These are phyloP conservation scores for Aspergillus carbonarius DNA, from an alignment of 2,329 filamentous ascomycete species.

Conservation along the genomic window DNA sequence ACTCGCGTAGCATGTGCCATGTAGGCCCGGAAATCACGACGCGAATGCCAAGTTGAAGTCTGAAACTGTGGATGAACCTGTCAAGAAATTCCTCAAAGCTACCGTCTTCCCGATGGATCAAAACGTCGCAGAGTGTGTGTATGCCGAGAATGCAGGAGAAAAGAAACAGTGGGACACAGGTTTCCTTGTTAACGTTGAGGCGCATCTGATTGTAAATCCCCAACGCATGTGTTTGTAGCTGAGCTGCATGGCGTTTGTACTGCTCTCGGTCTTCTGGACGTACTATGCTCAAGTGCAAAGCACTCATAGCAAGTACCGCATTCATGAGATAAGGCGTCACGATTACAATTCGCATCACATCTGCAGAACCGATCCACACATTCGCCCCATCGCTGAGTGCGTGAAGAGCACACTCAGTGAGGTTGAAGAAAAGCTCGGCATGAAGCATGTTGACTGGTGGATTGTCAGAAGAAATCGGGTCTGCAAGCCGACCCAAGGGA, in stretches of 20 bases:
- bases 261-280: constrained; percentile 36
- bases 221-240: constrained; percentile 34
- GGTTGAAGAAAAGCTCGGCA: constrained; percentile 30
- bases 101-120: constrained; percentile 37
- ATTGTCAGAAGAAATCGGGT: constrained; percentile 5
- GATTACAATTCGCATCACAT: constrained; percentile 8
- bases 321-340: constrained; percentile 49
- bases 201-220: constrained; percentile 14
- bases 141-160: constrained; percentile 22
- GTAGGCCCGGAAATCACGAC: constrained; percentile 11
- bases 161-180: constrained; percentile 21
- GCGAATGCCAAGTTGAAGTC: constrained; percentile 28
- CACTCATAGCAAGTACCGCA: constrained; percentile 48
- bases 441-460: constrained; percentile 30
- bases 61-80: constrained; percentile 25
- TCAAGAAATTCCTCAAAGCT: constrained; percentile 39
- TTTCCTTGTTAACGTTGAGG: constrained; percentile 15
- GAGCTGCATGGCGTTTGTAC: constrained; percentile 33
- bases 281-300: constrained; percentile 43
- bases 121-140: constrained; percentile 51
- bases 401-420: constrained; percentile 16
- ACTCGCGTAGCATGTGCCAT: constrained; percentile 16
- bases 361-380: not conserved
- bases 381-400: not conserved
- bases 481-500: not conserved